Conservation (phyloP, 306 rosid species). For the Glycyrrhiza uralensis region DNA sequence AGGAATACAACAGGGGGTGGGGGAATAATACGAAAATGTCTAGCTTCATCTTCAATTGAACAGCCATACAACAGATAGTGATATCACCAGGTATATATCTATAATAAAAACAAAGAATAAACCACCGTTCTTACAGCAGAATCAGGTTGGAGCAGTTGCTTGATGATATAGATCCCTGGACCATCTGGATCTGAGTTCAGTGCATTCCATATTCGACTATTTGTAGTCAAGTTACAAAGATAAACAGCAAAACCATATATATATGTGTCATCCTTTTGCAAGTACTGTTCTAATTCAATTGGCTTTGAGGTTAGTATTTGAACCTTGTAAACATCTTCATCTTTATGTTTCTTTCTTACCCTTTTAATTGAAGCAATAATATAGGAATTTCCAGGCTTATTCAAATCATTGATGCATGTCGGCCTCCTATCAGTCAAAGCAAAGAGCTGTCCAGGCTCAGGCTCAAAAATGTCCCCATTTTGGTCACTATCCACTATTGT, state of each 20-base stretch:
- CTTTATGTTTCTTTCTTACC: not conserved
- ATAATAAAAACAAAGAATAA: constrained; percentile 3
- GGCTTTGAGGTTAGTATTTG: constrained; percentile 36
- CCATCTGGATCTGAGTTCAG: constrained; percentile 31
- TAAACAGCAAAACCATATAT: constrained; percentile 30
- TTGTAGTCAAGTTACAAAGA: constrained; percentile 30
- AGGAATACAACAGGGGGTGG: not conserved
- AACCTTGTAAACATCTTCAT: constrained; percentile 16
- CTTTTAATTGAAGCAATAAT: constrained; percentile 26
- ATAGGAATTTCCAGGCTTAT: constrained; percentile 18
- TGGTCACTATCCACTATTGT: not conserved
- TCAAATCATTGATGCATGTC: constrained; percentile 27
- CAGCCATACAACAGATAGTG: not conserved
- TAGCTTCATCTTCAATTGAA: constrained; percentile 7
- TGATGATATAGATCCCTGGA: constrained; percentile 22
- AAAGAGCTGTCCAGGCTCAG: constrained; percentile 33
- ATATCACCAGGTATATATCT: not conserved
- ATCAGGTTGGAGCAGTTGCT: constrained; percentile 33
- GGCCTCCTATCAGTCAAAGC: constrained; percentile 32
- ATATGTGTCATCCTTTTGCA: constrained; percentile 18
- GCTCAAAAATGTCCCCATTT: constrained; percentile 17
- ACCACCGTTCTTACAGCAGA: constrained; percentile 27
- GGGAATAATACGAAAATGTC: not conserved
- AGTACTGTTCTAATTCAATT: constrained; percentile 17
- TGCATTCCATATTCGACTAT: constrained; percentile 32